Percentiles rank a stretch among this genome's conserved stretches.
phyloP scores from a whole-genome alignment of 257 asterid species.

The Solanum stenotomum region DNA sequence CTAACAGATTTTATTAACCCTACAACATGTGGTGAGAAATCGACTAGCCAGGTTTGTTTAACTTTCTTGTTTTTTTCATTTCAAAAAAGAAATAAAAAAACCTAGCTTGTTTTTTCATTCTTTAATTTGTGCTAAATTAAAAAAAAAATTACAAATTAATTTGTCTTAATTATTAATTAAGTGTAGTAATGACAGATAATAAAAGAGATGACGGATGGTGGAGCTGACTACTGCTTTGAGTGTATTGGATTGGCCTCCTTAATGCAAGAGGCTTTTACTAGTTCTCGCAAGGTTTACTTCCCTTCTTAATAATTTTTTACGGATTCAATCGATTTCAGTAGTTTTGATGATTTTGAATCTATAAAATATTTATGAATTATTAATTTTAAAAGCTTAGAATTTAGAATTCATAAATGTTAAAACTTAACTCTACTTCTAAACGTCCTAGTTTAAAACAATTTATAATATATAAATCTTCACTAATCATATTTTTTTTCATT shows the following conservation, averaged over 20 bases:
- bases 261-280: conserved; percentile 20
- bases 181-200: not conserved
- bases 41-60: conserved; percentile 17
- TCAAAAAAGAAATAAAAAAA: too few relatives aligned
- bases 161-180: not conserved
- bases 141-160: not conserved
- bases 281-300: conserved; percentile 11
- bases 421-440: too few relatives aligned
- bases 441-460: too few relatives aligned
- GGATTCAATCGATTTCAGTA: not conserved
- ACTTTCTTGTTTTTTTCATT: too few relatives aligned
- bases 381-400: too few relatives aligned
- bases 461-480: too few relatives aligned
- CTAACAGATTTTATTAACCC: conserved; percentile 31
- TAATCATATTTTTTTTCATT: too few relatives aligned
- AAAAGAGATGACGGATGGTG: conserved; percentile 20
- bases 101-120: not conserved
- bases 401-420: too few relatives aligned
- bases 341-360: too few relatives aligned
- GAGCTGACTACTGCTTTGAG: conserved; percentile 32
- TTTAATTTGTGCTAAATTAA: not conserved
- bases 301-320: not conserved
- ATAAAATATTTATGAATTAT: too few relatives aligned
- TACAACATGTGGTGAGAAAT: conserved; percentile 14
- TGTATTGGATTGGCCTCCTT: conserved; percentile 24